These are phyloP conservation scores for Aspergillus sp. DNA, from an alignment of 2,329 filamentous ascomycete species.

Conservation along the genomic window DNA sequence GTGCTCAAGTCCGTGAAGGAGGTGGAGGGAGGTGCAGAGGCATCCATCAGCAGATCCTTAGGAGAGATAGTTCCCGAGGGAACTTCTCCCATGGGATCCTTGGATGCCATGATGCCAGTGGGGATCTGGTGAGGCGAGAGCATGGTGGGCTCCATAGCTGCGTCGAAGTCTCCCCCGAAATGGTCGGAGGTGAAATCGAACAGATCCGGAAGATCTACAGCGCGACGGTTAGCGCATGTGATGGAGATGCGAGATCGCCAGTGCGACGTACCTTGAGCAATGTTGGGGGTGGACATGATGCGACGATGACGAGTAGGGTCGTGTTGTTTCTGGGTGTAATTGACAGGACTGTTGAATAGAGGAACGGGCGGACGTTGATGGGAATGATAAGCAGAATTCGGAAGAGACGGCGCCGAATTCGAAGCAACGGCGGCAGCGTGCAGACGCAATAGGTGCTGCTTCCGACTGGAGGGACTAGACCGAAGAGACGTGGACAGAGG, in stretches of 20 bases:
- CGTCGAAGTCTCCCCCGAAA: conserved; percentile 24
- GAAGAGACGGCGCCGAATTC: conserved; percentile 25
- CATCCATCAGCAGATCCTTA: conserved; percentile 71
- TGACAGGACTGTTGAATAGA: conserved; percentile 32
- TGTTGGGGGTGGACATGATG: conserved; percentile 40
- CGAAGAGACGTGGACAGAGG: conserved; percentile 37
- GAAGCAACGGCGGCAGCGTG: conserved; percentile 40
- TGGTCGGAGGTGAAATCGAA: conserved; percentile 28
- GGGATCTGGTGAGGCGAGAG: conserved; percentile 23
- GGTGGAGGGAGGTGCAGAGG: conserved; percentile 77
- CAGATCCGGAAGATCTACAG: conserved; percentile 24
- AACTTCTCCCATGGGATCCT: conserved; percentile 37
- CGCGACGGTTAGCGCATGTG: conserved; percentile 13
- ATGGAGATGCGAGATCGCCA: background rate
- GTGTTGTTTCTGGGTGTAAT: conserved; percentile 29
- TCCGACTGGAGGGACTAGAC: conserved; percentile 33
- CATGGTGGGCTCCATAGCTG: conserved; percentile 23
- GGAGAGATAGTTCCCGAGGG: conserved; percentile 71
- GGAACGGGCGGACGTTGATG: conserved; percentile 40
- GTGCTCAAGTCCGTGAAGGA: conserved; percentile 83
- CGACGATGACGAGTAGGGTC: conserved; percentile 27
- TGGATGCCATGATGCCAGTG: conserved; percentile 45
- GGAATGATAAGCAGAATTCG: conserved; percentile 27
- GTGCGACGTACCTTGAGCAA: conserved; percentile 41
- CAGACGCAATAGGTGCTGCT: conserved; percentile 26